phyloP scores from a whole-genome alignment of 768 basidiomycete species.

The Sporobolomyces roseus region DNA sequence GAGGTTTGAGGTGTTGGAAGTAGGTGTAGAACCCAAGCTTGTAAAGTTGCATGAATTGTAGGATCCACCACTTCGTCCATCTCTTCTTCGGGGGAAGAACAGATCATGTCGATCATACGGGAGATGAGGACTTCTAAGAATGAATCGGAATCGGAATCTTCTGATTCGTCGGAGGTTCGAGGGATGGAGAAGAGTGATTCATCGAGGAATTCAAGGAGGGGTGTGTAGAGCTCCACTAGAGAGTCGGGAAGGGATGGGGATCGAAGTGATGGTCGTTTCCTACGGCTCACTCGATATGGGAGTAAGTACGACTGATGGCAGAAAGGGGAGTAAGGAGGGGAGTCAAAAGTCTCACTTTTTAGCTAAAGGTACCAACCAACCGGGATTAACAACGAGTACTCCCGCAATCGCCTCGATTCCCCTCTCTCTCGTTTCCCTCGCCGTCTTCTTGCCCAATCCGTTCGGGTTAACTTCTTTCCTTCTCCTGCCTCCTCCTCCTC shows the following conservation, averaged over 20 bases:
- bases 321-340: not conserved
- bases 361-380: constrained; percentile 73
- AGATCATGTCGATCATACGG: constrained; percentile 19
- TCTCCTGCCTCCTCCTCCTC: not conserved
- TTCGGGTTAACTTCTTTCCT: constrained; percentile 55
- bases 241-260: not conserved
- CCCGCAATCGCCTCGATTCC: constrained; percentile 67
- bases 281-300: not conserved
- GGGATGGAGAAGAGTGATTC: not conserved
- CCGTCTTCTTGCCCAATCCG: constrained; percentile 61
- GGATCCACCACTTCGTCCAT: constrained; percentile 1
- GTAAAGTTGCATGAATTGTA: constrained; percentile 1
- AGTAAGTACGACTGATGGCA: not conserved
- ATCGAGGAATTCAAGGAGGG: constrained; percentile 25
- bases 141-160: not conserved
- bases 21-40: constrained; percentile 20
- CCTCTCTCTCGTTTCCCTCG: constrained; percentile 58
- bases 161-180: not conserved
- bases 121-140: not conserved
- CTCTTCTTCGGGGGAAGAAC: not conserved
- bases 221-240: constrained; percentile 5
- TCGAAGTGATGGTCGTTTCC: constrained; percentile 31
- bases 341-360: constrained; percentile 61
- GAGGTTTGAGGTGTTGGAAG: not conserved
- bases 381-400: constrained; percentile 60